Conservation (phyloP, 495 filamentous ascomycete genomes). For the Viridothelium virens region DNA sequence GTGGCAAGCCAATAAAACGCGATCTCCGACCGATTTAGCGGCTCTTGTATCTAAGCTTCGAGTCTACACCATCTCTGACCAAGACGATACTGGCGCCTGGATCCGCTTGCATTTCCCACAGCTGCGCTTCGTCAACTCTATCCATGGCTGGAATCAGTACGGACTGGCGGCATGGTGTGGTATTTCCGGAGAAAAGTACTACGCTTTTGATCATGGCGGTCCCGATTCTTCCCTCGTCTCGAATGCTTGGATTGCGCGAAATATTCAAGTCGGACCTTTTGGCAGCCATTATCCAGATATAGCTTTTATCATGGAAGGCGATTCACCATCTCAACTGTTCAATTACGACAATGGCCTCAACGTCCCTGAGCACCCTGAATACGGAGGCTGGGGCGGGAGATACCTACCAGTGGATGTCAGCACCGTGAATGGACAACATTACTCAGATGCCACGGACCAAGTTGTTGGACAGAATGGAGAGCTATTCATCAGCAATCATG, state of each 20-base stretch:
- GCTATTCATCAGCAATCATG: conserved; percentile 38
- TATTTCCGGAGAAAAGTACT: conserved; percentile 41
- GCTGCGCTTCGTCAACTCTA: conserved; percentile 41
- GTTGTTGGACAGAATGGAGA: conserved; percentile 37
- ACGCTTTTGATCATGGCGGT: conserved; percentile 41
- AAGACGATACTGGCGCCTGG: conserved; percentile 45
- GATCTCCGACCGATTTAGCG: conserved; percentile 29
- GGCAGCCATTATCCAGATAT: conserved; percentile 40
- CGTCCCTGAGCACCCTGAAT: conserved; percentile 39
- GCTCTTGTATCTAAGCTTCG: conserved; percentile 36
- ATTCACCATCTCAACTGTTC: conserved; percentile 43
- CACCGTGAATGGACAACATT: conserved; percentile 30
- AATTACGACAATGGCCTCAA: conserved; percentile 44
- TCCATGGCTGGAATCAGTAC: conserved; percentile 45
- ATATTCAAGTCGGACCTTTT: conserved; percentile 41
- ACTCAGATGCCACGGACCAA: conserved; percentile 38
- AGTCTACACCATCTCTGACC: conserved; percentile 45
- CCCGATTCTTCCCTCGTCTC: conserved; percentile 38
- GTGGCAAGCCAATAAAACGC: conserved; percentile 30
- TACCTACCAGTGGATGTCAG: conserved; percentile 32
- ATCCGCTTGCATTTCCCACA: conserved; percentile 41
- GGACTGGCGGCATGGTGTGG: conserved; percentile 43
- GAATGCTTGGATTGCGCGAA: conserved; percentile 41
- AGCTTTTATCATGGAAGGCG: conserved; percentile 42
- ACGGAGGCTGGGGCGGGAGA: conserved; percentile 44